Percentiles rank a stretch among this genome's conserved stretches.
Evolutionary conservation across 768 basidiomycete genomes (phyloP).

Genomic region (Lactifluus echinatus): DNA sequence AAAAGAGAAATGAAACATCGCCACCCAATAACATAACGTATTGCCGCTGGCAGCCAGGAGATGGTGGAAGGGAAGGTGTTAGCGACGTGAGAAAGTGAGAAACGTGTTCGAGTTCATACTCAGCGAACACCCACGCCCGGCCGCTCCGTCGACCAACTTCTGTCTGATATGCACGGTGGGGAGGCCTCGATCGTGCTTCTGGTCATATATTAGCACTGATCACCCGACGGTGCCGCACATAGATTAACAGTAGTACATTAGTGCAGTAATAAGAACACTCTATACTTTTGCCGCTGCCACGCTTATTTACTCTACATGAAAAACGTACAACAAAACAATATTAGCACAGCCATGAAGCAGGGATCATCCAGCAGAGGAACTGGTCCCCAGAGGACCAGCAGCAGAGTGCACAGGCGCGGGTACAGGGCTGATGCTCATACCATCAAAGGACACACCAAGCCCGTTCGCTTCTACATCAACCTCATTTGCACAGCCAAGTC

Average conservation of each 20-base stretch:
- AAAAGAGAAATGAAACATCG: neutral
- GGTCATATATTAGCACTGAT: too few species aligned
- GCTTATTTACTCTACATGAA: neutral
- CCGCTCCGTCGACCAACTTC: too few species aligned
- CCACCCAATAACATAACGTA: neutral
- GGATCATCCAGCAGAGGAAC: neutral
- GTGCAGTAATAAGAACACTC: too few species aligned
- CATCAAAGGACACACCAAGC: constrained; percentile 60
- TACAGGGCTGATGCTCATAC: constrained; percentile 77
- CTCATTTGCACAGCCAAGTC: neutral
- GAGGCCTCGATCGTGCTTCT: neutral
- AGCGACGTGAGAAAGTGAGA: too few species aligned
- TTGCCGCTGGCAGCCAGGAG: too few species aligned
- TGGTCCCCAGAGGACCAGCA: constrained; percentile 6
- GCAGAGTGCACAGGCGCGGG: neutral
- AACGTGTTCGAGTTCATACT: neutral
- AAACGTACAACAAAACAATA: neutral
- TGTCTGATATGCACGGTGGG: too few species aligned
- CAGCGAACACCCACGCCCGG: neutral
- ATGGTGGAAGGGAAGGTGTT: too few species aligned
- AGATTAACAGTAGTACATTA: too few species aligned
- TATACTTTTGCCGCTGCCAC: neutral
- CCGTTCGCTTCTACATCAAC: constrained; percentile 34
- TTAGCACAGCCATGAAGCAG: neutral
- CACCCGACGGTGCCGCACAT: too few species aligned